Conservation (phyloP, 2,329 filamentous ascomycete species). For the Parastagonospora nodorum region DNA sequence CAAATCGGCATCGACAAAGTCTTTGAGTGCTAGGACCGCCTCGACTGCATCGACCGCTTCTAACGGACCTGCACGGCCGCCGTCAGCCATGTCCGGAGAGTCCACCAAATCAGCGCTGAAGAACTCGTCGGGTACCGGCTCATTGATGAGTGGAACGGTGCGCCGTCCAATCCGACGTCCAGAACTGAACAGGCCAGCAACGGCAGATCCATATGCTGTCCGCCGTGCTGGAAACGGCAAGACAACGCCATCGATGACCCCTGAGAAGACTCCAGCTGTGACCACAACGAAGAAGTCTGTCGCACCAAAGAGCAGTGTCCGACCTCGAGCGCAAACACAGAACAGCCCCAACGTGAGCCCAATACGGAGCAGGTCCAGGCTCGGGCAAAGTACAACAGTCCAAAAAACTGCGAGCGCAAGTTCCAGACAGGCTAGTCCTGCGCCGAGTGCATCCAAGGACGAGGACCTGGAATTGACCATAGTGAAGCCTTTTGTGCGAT, state of each 20-base stretch:
- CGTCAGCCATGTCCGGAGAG: constrained; percentile 43
- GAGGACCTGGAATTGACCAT: constrained; percentile 53
- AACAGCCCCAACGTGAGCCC: constrained; percentile 44
- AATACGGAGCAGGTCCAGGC: constrained; percentile 43
- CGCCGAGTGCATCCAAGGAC: constrained; percentile 44
- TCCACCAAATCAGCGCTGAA: constrained; percentile 40
- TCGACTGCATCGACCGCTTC: constrained; percentile 39
- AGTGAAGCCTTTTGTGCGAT: constrained; percentile 51
- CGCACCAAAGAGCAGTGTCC: constrained; percentile 34
- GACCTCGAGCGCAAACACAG: constrained; percentile 40
- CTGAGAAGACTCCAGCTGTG: constrained; percentile 50
- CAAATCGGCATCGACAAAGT: constrained; percentile 46
- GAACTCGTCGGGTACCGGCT: constrained; percentile 44
- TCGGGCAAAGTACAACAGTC: constrained; percentile 33
- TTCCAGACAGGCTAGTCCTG: constrained; percentile 40
- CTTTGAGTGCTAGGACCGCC: constrained; percentile 31
- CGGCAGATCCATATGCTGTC: constrained; percentile 59
- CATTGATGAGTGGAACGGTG: constrained; percentile 64
- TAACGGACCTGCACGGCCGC: constrained; percentile 37
- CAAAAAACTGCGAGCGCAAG: constrained; percentile 36
- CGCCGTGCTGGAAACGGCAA: constrained; percentile 44
- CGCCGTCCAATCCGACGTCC: constrained; percentile 55
- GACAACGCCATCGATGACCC: constrained; percentile 55
- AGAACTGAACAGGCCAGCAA: constrained; percentile 56
- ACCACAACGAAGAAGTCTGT: constrained; percentile 45